Conservation (phyloP, 768 basidiomycete species). For the Mycena galopus region DNA sequence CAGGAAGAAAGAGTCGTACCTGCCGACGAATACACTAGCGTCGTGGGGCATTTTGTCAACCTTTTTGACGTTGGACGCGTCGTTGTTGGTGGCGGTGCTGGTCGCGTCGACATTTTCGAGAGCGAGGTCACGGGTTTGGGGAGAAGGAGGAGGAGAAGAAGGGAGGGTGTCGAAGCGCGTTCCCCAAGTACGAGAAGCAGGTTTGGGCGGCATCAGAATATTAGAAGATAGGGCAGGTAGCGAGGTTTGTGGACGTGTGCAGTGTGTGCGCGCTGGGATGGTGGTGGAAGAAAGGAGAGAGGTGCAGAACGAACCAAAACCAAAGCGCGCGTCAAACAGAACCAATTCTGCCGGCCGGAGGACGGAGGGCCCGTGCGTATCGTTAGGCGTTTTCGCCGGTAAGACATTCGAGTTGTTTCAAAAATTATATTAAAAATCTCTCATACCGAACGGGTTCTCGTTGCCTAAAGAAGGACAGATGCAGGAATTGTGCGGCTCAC, state of each 20-base stretch:
- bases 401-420: slow-evolving; percentile 5
- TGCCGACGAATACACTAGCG: slow-evolving; percentile 88
- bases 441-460: slow-evolving; percentile 18
- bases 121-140: slow-evolving; percentile 36
- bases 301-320: slow-evolving; percentile 29
- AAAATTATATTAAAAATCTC: slow-evolving; percentile 12
- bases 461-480: slow-evolving; percentile 18
- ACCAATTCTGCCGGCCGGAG: slow-evolving; percentile 19
- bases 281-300: slow-evolving; percentile 36
- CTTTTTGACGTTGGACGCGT: slow-evolving; percentile 44
- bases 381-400: slow-evolving; percentile 6
- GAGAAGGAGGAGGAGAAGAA: slow-evolving; percentile 59
- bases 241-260: slow-evolving; percentile 24
- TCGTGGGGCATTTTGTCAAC: slow-evolving; percentile 74
- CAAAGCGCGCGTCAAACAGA: neutral
- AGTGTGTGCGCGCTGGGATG: slow-evolving; percentile 36
- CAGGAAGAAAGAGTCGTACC: slow-evolving; percentile 55
- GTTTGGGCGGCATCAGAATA: slow-evolving; percentile 59
- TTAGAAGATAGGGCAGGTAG: slow-evolving; percentile 41
- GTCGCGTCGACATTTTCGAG: slow-evolving; percentile 34
- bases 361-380: neutral
- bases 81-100: slow-evolving; percentile 38
- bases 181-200: slow-evolving; percentile 69
- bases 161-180: slow-evolving; percentile 79
- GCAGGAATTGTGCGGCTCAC: slow-evolving; percentile 15